These are phyloP conservation scores for Vanrija sp. DNA, from an alignment of 1,284 basidiomycete species.

Conservation along the genomic window DNA sequence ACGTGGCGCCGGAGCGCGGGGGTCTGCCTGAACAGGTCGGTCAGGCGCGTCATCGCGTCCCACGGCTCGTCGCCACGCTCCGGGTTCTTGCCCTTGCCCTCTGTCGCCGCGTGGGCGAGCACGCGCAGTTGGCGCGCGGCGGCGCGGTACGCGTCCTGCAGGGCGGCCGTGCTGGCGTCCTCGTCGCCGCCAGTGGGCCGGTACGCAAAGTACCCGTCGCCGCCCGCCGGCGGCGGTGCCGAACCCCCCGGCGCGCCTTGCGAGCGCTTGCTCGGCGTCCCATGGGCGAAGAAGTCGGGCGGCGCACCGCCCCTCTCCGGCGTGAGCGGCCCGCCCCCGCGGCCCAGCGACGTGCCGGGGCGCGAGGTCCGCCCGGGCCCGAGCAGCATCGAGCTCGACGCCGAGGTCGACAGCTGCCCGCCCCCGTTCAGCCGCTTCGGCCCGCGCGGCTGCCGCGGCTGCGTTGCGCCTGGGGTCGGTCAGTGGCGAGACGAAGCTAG, in stretches of 20 bases:
- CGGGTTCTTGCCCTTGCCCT: slow-evolving; percentile 23
- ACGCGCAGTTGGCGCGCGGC: slow-evolving; percentile 21
- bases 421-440: slow-evolving; percentile 37
- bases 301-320: slow-evolving; percentile 14
- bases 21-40: slow-evolving; percentile 66
- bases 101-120: slow-evolving; percentile 11
- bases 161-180: slow-evolving; percentile 1
- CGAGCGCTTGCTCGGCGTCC: slow-evolving; percentile 18
- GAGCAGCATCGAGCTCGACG: slow-evolving; percentile 20
- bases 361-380: slow-evolving; percentile 25
- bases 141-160: slow-evolving; percentile 20
- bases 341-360: slow-evolving; percentile 25
- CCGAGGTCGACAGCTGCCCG: slow-evolving; percentile 9
- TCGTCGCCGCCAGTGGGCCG: slow-evolving; percentile 2
- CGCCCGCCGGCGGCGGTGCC: background rate
- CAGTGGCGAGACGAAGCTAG: background rate
- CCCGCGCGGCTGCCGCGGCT: slow-evolving; percentile 22
- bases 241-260: background rate
- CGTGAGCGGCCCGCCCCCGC: slow-evolving; percentile 5
- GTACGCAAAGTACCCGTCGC: background rate
- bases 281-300: slow-evolving; percentile 13
- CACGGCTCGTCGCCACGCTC: slow-evolving; percentile 29
- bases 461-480: slow-evolving; percentile 25
- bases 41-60: slow-evolving; percentile 60
- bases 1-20: slow-evolving; percentile 73